Conservation (phyloP, 108 stramenopile species). For the Schizochytrium sp. region DNA sequence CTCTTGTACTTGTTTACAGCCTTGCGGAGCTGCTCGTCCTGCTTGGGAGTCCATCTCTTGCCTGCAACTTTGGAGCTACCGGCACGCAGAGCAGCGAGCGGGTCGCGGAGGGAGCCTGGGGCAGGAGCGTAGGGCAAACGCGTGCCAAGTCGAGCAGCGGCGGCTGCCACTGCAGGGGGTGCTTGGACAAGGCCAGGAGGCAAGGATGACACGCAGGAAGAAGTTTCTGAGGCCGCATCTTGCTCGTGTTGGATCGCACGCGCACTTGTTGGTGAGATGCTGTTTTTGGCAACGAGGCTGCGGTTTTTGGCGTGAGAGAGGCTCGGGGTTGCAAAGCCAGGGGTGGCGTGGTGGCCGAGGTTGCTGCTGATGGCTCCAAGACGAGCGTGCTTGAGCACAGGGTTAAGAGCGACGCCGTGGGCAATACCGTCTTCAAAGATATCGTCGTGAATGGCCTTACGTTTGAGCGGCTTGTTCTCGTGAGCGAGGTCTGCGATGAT, state of each 20-base stretch:
- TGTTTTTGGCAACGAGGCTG: background rate
- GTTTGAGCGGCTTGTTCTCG: background rate
- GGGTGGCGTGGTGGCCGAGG: background rate
- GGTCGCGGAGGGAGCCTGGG: background rate
- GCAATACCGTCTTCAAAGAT: no score
- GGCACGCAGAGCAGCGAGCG: constrained; percentile 1
- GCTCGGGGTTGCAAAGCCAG: background rate
- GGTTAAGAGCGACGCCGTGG: no score
- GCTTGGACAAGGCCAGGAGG: background rate
- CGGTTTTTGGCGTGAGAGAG: background rate
- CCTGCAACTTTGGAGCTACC: constrained; percentile 44
- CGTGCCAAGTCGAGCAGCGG: constrained; percentile 32
- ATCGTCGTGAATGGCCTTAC: no score
- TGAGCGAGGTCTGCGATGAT: constrained; percentile 10
- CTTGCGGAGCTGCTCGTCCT: constrained; percentile 71
- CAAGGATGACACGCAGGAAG: background rate
- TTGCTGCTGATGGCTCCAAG: background rate
- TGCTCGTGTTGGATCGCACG: no score
- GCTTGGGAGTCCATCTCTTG: constrained; percentile 70
- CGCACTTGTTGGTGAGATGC: no score
- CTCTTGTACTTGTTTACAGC: constrained; percentile 74
- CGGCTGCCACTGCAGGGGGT: constrained; percentile 4
- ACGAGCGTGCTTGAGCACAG: background rate
- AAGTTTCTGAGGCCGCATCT: no score
- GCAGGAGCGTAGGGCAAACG: constrained; percentile 11